These are phyloP conservation scores for Cutaneotrichosporon sp. DNA, from an alignment of 1,284 basidiomycete genomes.

Conservation along the genomic window DNA sequence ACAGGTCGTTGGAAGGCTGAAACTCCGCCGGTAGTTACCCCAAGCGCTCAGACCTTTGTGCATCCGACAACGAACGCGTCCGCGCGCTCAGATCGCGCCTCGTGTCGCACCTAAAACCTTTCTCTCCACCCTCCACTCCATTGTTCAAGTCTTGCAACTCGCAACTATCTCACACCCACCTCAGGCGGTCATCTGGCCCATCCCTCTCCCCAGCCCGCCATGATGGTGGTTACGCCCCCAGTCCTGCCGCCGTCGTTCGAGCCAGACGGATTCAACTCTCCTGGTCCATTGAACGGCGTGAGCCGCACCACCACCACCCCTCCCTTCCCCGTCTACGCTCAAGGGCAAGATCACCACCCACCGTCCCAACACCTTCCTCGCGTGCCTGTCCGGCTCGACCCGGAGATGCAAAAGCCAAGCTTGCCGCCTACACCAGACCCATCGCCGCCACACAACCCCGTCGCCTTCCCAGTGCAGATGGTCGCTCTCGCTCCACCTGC, in stretches of 20 bases:
- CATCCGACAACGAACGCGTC: constrained; percentile 4
- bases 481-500: constrained; percentile 37
- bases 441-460: constrained; percentile 31
- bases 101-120: constrained; percentile 5
- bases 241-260: constrained; percentile 24
- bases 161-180: background rate
- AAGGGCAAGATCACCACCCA: constrained; percentile 7
- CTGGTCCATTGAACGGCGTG: background rate
- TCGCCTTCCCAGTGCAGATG: constrained; percentile 33
- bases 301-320: constrained; percentile 7
- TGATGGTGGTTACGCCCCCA: constrained; percentile 27
- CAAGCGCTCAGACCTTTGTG: constrained; percentile 5
- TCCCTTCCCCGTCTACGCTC: constrained; percentile 13
- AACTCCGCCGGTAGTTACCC: constrained; percentile 8
- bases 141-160: constrained; percentile 1
- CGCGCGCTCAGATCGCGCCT: background rate
- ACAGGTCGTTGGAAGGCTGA: constrained; percentile 8
- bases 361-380: constrained; percentile 1
- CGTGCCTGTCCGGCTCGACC: background rate
- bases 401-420: constrained; percentile 28
- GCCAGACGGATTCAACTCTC: constrained; percentile 11
- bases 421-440: constrained; percentile 41
- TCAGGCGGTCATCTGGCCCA: background rate
- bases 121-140: background rate
- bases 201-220: constrained; percentile 10